Evolutionary conservation across 2,329 filamentous ascomycete genomes (phyloP).

Genomic region (Malbranchea cinnamomea): DNA sequence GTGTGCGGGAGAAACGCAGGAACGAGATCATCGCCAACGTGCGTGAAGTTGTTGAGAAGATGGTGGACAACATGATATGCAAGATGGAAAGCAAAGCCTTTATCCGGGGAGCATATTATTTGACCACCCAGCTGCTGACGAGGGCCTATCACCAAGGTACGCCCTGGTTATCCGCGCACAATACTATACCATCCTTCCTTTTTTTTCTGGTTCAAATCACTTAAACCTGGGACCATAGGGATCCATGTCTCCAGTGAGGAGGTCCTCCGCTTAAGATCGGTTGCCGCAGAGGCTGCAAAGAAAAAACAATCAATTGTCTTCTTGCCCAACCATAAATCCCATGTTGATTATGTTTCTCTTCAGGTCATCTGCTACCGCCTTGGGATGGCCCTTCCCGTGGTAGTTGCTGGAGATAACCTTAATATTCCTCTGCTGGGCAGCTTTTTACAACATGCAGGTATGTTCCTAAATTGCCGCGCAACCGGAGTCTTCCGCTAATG

Average conservation of each 20-base stretch:
- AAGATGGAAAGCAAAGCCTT: slow-evolving; percentile 95
- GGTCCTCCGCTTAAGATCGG: slow-evolving; percentile 63
- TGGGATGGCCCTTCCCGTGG: slow-evolving; percentile 73
- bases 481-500: neutral
- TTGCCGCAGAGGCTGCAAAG: slow-evolving; percentile 66
- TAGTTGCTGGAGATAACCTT: slow-evolving; percentile 90
- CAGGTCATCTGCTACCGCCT: slow-evolving; percentile 93
- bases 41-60: slow-evolving; percentile 65
- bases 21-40: slow-evolving; percentile 57
- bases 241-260: slow-evolving; percentile 95
- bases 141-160: slow-evolving; percentile 79
- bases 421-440: slow-evolving; percentile 83
- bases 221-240: slow-evolving; percentile 20
- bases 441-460: slow-evolving; percentile 83
- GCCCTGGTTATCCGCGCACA: slow-evolving; percentile 2
- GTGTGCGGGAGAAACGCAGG: slow-evolving; percentile 21
- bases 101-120: slow-evolving; percentile 82
- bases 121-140: slow-evolving; percentile 74
- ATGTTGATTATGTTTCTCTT: slow-evolving; percentile 90
- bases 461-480: slow-evolving; percentile 10
- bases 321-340: slow-evolving; percentile 81
- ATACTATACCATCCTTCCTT: neutral
- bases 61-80: slow-evolving; percentile 95
- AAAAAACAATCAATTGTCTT: slow-evolving; percentile 96
- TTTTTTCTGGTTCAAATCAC: neutral